Conservation (phyloP, 2,329 filamentous ascomycete genomes). For the Fusarium sambucinum region DNA sequence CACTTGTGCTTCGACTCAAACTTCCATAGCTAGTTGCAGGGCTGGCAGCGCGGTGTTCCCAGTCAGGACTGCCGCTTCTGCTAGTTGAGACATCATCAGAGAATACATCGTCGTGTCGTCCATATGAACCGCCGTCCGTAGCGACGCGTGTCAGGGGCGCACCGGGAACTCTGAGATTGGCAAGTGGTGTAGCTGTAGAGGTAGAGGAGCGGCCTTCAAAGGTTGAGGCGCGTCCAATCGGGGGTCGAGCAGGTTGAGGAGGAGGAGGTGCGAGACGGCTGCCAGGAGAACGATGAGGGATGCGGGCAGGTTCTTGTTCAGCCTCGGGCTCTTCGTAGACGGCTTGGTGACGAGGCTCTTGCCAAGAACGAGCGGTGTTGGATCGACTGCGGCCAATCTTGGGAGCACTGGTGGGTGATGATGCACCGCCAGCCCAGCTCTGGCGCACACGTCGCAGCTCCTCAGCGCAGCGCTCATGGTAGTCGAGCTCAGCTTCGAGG, state of each 20-base stretch:
- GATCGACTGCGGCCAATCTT: constrained; percentile 56
- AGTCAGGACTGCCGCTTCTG: constrained; percentile 65
- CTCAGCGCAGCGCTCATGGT: constrained; percentile 90
- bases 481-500: constrained; percentile 88
- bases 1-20: constrained; percentile 59
- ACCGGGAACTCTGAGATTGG: constrained; percentile 46
- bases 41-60: constrained; percentile 62
- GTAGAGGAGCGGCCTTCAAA: constrained; percentile 51
- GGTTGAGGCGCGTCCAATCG: constrained; percentile 55
- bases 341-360: constrained; percentile 54
- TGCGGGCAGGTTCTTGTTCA: constrained; percentile 53
- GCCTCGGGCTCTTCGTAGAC: constrained; percentile 53
- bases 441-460: constrained; percentile 73
- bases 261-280: constrained; percentile 52
- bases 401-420: constrained; percentile 40
- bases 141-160: constrained; percentile 59
- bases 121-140: constrained; percentile 51
- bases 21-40: constrained; percentile 69
- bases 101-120: constrained; percentile 58
- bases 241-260: constrained; percentile 53
- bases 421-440: constrained; percentile 55
- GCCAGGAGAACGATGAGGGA: constrained; percentile 59
- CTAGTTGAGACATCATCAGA: constrained; percentile 65
- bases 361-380: constrained; percentile 62
- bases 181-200: constrained; percentile 41